A percentile compares a stretch with the other conserved stretches of the same genome.
These are phyloP conservation scores for Lactarius sp. DNA, from an alignment of 768 basidiomycete species.

Conservation along the genomic window DNA sequence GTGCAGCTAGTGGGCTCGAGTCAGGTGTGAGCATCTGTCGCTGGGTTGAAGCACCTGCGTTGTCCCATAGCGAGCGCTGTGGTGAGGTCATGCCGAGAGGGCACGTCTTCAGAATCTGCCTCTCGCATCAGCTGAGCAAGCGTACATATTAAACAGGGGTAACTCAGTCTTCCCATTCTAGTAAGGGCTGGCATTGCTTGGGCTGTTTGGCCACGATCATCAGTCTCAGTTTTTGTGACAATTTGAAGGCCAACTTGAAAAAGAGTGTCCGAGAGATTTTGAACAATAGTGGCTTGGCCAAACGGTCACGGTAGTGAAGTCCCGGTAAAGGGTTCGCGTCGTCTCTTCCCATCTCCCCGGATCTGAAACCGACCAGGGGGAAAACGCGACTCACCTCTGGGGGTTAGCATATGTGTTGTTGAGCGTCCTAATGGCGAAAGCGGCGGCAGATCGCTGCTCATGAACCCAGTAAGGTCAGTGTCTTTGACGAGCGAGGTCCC, in stretches of 20 bases:
- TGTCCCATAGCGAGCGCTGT: conserved; percentile 2
- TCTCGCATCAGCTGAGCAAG: neutral
- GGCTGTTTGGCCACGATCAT: conserved; percentile 8
- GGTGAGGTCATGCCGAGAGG: conserved; percentile 8
- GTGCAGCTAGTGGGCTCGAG: conserved; percentile 21
- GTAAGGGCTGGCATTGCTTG: conserved; percentile 17
- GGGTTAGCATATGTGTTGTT: too few relatives aligned
- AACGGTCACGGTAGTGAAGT: too few relatives aligned
- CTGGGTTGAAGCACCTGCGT: neutral
- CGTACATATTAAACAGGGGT: neutral
- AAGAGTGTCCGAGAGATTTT: too few relatives aligned
- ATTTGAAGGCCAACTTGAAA: neutral
- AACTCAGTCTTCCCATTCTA: conserved; percentile 20
- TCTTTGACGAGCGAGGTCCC: too few relatives aligned
- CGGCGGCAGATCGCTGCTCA: too few relatives aligned
- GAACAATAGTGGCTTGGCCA: too few relatives aligned
- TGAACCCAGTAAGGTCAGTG: too few relatives aligned
- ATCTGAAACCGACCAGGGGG: too few relatives aligned
- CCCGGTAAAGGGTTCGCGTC: too few relatives aligned
- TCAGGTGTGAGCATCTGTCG: conserved; percentile 24
- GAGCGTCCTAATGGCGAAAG: too few relatives aligned
- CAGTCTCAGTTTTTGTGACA: neutral
- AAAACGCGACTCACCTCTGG: too few relatives aligned
- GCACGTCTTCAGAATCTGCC: neutral
- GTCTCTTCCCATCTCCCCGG: too few relatives aligned